Conservation (phyloP, 1,139 yeast genomes). For the Pichia sp. region DNA sequence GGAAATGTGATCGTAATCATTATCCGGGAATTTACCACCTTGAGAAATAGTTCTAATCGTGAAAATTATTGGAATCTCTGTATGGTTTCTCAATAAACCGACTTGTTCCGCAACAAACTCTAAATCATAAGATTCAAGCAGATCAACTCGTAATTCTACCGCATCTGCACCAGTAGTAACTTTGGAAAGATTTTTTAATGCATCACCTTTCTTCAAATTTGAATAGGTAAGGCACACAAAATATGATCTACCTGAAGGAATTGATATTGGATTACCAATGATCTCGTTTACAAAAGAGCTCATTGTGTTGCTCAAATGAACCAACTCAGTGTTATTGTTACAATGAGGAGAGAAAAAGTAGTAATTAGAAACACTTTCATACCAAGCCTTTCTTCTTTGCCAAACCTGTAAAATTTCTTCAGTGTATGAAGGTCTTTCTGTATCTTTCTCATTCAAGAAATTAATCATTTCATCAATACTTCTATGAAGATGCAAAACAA, state of each 20-base stretch:
- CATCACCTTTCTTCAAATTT: constrained; percentile 41
- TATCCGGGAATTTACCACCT: constrained; percentile 74
- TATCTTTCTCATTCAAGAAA: constrained; percentile 63
- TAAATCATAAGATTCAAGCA: constrained; percentile 43
- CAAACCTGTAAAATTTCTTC: constrained; percentile 80
- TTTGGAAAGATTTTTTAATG: constrained; percentile 36
- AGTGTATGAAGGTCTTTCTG: constrained; percentile 78
- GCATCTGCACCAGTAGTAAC: constrained; percentile 68
- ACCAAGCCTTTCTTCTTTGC: constrained; percentile 74
- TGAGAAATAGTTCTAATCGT: constrained; percentile 73
- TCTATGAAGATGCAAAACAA: constrained; percentile 86
- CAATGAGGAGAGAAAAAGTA: constrained; percentile 76
- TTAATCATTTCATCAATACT: constrained; percentile 73
- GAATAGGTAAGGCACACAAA: constrained; percentile 67
- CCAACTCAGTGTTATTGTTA: constrained; percentile 46
- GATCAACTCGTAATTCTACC: constrained; percentile 76
- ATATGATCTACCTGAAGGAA: constrained; percentile 55
- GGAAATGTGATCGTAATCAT: constrained; percentile 40
- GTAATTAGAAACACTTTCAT: constrained; percentile 71
- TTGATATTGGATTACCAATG: constrained; percentile 43
- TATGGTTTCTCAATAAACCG: constrained; percentile 54
- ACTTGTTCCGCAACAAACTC: constrained; percentile 68
- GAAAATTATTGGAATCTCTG: constrained; percentile 72
- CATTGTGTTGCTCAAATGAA: constrained; percentile 52
- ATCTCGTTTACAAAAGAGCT: constrained; percentile 51